Base-by-base conservation (phyloP, 352 stramenopile genomes). In the Elongisporangium senticosum region DNA sequence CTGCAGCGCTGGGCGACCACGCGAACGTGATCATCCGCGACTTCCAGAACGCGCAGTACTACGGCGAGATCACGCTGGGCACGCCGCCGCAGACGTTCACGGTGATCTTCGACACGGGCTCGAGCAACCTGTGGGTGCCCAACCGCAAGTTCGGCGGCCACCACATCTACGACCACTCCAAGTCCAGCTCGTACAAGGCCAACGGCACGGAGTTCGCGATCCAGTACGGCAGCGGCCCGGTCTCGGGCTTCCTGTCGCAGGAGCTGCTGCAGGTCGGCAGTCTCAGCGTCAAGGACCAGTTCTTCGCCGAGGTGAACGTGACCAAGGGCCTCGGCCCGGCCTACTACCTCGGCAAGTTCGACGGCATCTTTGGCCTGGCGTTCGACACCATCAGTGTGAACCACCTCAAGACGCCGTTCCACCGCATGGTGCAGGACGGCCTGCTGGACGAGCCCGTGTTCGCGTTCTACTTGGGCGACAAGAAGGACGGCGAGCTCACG, bases 61-160 rank as follows among this genome's bases (percentile, higher is more conserved):
- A 87, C 67, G 87, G 86, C 39, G 66, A 87, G 33, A 75, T 98
- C 15, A 67, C 78, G 37, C 62, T 96, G 21, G 92, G 93, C 19
- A 96, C 71, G 17, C 92, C 94, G 54, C 68, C 71, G 0, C 92
- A 98, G 67, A 83, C 59, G 6, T 96, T 98, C 63, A 71, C 76
- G 17, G 92, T 98, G 21, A 90, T 98, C 47, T 98, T 97, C 61
- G 93, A 98, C 70, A 98, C 93, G 6, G 90, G 92, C n/a, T 89
- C 74, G 21, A 93, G 74, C 63, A 96, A 98, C 72, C 60, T 98
- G 6, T 98, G 96, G 95, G 87, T 98, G 4, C 90, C 87, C 37
- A 82, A 70, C 52, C 53, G 39, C 49, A 63, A 66, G 19, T 77
- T 76, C 56, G 68, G 65, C 17, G n/a, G 39, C 47, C 70, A 83